Evolutionary conservation across 2,329 filamentous ascomycete genomes (phyloP), one percentile per base, ranked within the genome.

Genomic region (Chalara sp.): DNA sequence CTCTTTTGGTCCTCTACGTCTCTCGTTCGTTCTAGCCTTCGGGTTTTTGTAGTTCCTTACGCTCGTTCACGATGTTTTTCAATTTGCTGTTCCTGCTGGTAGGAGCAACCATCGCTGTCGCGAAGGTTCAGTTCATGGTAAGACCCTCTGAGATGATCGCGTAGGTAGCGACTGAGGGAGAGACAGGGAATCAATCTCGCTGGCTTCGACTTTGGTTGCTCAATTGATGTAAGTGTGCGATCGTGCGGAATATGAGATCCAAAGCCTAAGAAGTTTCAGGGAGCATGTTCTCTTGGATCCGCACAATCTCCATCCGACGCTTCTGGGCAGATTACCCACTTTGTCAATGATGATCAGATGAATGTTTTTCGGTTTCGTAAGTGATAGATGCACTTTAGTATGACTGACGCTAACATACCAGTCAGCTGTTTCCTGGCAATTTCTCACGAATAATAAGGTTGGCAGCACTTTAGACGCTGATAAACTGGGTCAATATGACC

Each of bases 371-470:
- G 79, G 39, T 67, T 84, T 11, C 78, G 58, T 62, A 53, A 40
- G 76, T 32, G 83, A 65, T 85, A 79, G 10, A 80, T 79, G 0
- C 79, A 83, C 61, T 87, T 83, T 81, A 82, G 87, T 31, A 75
- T 78, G 42, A 11, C 83, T 32, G 5, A 13, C 31, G n/a, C 40
- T 13, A 31, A 52, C 59, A 44, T 40, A 5, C 7, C 0, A 4
- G 6, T 5, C 11, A 61, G 60, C 78, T 2, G 73, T 79, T 1
- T 70, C 72, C 21, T 84, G 80, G 80, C 80, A 84, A 57, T 82
- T 72, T 56, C 70, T 84, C 7, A 68, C 76, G 52, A 77, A 75
- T 59, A 67, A 76, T 43, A 51, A 59, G 29, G 64, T 78, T 11
- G 77, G 76, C 30, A 75, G 70, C 21, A 68, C 65, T 11, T 69